Evolutionary conservation across 345 rosid species (phyloP), one percentile per base, ranked within the genome.

Genomic region (Bruguiera gymnorhiza): DNA sequence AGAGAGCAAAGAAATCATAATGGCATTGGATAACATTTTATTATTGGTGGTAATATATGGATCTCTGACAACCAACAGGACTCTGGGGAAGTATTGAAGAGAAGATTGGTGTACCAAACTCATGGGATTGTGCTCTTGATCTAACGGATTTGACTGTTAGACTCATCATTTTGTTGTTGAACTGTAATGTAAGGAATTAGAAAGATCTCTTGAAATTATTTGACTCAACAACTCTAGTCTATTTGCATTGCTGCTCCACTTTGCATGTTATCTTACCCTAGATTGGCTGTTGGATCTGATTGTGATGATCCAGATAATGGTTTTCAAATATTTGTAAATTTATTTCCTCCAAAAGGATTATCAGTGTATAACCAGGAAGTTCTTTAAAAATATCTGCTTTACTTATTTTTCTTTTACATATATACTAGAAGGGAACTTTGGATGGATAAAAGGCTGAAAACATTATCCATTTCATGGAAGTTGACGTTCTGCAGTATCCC

Each of bases 11-110:
- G 21, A 36, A 50, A 30, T 55, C 30, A 0, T 21, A 23, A 55
- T 23, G 11, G 30, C 60, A 55, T 27, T 32, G 7, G 16, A 43
- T 13, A 43, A 43, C 18, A 24, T 4, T 50, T 27, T 16, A 16
- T 18, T 43, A 27, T 27, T 43, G 54, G 48, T 7, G 11, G 9
- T 8, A 26, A 23, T 39, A 16, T 57, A 46, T 24, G 31, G 21
- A 68, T 56, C 52, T 68, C 52, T 68, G 6, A 39, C 39, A 53
- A 50, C 10, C 20, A 43, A 37, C 30, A 55, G 37, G 37, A 57
- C 9, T 19, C 21, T 55, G 60, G 15, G 30, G 30, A 55, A 6
- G 16, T 11, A 55, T 55, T 8, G 60, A 55, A 23, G n/a, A 55
- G 30, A 24, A 23, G 24, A 15, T 53, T 24, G 60, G 5, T 55